Base-by-base conservation (phyloP, 345 rosid species). In the Pistacia integerrima region DNA sequence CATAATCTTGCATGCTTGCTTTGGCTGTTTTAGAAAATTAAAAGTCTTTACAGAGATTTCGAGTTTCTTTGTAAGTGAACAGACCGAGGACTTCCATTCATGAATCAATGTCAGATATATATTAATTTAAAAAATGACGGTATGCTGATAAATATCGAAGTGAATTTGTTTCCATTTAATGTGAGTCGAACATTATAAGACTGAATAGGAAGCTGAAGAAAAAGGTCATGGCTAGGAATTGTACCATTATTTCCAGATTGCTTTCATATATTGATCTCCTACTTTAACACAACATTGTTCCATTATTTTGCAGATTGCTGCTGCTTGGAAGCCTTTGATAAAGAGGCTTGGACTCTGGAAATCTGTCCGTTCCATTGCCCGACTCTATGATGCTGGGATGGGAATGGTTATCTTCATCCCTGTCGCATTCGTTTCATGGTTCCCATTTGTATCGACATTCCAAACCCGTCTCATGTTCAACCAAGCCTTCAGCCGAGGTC, bases 381-480 rank as follows among this genome's bases (percentile, higher is more conserved):
- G 97, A 13, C 88, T 93, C 5, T 93, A 88, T 5, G 99, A 93
- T 64, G 98, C 99, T 1, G 91, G 92, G 54, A 93, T 96, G 98
- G 99, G 99, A 65, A 96, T 93, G 97, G 54, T 96, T 1, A 90
- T 96, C 81, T 96, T 96, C 78, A 77, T 96, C 16, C 97, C 98
- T 0, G 77, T 96, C 1, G 97, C 99, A 0, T 82, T 96, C 11
- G 89, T 88, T 52, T 92, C 99, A 2, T 96, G 98, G 98, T 96
- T 96, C 86, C 99, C 99, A 0, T 96, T 96, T 10, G 87, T 96
- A 36, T 93, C 99, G 6, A 96, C 99, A 22, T 96, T 96, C 88
- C 99, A 96, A 76, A 96, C 99, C 2, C 87, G 99, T 62, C 91
- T 96, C 73, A 95, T 95, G 99, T 95, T 88, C 87, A 95, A 95